Evolutionary conservation across 2,329 filamentous ascomycete genomes (phyloP).

Genomic region (Diplodia sapinea): DNA sequence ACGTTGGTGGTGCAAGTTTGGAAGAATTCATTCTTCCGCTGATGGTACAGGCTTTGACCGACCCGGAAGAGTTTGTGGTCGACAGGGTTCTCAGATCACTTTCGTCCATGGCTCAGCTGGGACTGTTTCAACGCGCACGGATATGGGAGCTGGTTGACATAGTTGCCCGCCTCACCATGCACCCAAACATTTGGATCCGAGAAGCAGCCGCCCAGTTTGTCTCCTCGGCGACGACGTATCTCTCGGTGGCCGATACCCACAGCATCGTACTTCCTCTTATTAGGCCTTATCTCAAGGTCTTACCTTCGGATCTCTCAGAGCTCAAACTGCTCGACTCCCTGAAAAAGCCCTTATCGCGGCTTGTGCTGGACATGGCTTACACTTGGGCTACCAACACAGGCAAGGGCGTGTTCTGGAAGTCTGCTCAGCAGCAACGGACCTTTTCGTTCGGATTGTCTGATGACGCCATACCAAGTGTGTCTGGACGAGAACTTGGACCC

Average conservation of each 20-base stretch:
- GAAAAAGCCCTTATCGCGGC: constrained; percentile 78
- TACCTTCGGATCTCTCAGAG: constrained; percentile 73
- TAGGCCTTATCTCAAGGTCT: constrained; percentile 78
- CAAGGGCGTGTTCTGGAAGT: constrained; percentile 85
- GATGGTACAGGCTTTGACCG: constrained; percentile 93
- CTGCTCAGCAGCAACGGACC: constrained; percentile 70
- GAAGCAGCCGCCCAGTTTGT: constrained; percentile 88
- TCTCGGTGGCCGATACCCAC: constrained; percentile 79
- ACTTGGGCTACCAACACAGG: constrained; percentile 85
- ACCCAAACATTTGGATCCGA: constrained; percentile 93
- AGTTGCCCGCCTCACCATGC: constrained; percentile 83
- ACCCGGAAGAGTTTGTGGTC: constrained; percentile 92
- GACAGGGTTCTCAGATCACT: constrained; percentile 88
- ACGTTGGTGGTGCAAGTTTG: constrained; percentile 84
- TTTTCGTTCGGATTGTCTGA: constrained; percentile 69
- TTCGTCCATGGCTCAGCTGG: constrained; percentile 84
- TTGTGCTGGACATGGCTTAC: constrained; percentile 83
- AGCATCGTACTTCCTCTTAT: constrained; percentile 84
- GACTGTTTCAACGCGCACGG: constrained; percentile 81
- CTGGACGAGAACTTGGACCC: constrained; percentile 62
- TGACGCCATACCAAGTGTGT: constrained; percentile 59
- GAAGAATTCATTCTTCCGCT: constrained; percentile 95
- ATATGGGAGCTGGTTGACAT: constrained; percentile 88
- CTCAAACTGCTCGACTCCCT: constrained; percentile 77
- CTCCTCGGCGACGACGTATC: constrained; percentile 73